Base-by-base conservation (phyloP, 371 early-diverging fungal species). In the Funneliformis caledonium region DNA sequence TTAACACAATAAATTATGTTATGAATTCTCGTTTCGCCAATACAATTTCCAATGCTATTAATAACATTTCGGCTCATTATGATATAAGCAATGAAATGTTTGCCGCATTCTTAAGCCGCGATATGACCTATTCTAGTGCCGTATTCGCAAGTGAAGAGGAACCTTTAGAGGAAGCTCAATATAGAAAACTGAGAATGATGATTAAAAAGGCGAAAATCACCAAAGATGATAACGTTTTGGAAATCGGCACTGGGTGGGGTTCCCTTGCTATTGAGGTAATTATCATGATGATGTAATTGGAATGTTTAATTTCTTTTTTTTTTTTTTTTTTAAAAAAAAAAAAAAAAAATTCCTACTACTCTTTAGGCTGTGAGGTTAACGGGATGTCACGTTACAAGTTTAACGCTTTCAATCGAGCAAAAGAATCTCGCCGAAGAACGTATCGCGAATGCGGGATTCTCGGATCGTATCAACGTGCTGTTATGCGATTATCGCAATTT, bases 241-340 rank as follows among this genome's bases (percentile, higher is more conserved):
- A 93, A 72, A 88, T 93, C 72, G 94, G 94, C 4, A 89, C 90
- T 62, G 93, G 92, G 12, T 93, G 93, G 93, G 93, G 93, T 6
- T 85, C 90, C 47, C 83, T 93, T 60, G 84, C 91, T 6, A 91
- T 92, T 64, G 90, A 91, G 80, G 89, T 89, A 52, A 81, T 37
- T 47, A 45, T 19, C 7, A 43, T 16, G 16, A 12, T 19, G 42
- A 4, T 31, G 1, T 52, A 56, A 8, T n/a, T 37, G 2, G 1
- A 77, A 12, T 26, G 12, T 60, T 3, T 19, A 16, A 12, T 14
- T 43, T 45, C 0, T 43, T 48, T 79, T 26, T 48, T 69, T 19
- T 19, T 69, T 26, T 48, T 7, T 56, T 50, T 16, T 84, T 48
- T 72, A 47, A 2, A 2, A 37, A 2, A 2, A 37, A 37, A 37